These are phyloP conservation scores for Globisporangium nagaii DNA, from an alignment of 352 stramenopile genomes.

Conservation along the genomic window DNA sequence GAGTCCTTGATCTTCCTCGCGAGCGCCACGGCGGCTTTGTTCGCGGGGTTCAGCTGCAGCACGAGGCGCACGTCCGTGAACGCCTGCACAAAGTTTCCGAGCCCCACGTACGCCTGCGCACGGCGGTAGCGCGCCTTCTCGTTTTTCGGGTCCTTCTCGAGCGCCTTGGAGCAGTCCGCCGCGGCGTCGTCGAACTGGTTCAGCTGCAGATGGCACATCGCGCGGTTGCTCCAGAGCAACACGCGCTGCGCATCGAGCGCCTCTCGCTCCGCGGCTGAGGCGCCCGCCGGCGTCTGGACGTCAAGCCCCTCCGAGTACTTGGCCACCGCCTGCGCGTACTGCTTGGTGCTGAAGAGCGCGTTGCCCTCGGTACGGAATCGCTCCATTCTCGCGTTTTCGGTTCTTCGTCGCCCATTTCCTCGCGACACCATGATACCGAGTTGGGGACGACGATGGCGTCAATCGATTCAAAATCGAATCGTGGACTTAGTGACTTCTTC, in stretches of 20 bases:
- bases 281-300: conserved; percentile 4
- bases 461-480: no score
- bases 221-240: conserved; percentile 75
- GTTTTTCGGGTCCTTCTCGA: conserved; percentile 46
- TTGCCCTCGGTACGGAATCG: conserved; percentile 62
- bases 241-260: conserved; percentile 36
- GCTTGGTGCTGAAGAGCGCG: conserved; percentile 68
- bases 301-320: conserved; percentile 66
- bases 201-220: conserved; percentile 65
- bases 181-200: conserved; percentile 45
- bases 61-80: conserved; percentile 72
- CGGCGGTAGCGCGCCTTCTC: conserved; percentile 77
- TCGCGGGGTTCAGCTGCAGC: conserved; percentile 60
- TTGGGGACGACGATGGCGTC: no score
- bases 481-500: no score
- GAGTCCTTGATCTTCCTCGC: conserved; percentile 72
- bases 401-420: no score
- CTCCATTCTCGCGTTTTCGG: conserved; percentile 36
- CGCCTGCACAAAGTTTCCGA: conserved; percentile 59
- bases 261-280: conserved; percentile 11
- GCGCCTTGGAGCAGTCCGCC: conserved; percentile 46
- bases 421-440: no score
- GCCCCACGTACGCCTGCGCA: conserved; percentile 61
- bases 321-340: conserved; percentile 44
- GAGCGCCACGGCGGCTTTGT: conserved; percentile 67